These are phyloP conservation scores for Fusarium sp. DNA, from an alignment of 2,329 filamentous ascomycete species.

Conservation along the genomic window DNA sequence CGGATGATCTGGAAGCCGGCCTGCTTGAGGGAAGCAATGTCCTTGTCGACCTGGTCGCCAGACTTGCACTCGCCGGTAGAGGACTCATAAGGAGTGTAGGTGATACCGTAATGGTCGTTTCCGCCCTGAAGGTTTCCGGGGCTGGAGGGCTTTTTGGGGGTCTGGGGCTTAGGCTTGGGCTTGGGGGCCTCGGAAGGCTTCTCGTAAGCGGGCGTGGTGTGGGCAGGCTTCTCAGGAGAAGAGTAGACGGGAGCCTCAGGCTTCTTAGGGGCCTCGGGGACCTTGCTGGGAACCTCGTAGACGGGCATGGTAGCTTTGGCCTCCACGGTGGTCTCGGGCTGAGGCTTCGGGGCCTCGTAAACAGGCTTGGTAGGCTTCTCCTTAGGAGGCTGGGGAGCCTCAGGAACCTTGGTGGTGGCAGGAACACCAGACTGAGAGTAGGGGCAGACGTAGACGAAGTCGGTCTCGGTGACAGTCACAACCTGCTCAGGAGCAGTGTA, in stretches of 20 bases:
- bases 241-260: constrained; percentile 19
- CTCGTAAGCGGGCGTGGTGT: constrained; percentile 27
- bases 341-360: constrained; percentile 23
- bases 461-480: constrained; percentile 77
- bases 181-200: constrained; percentile 46
- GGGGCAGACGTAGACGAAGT: constrained; percentile 78
- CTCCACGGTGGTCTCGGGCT: too few relatives aligned
- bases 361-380: constrained; percentile 28
- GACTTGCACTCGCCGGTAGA: constrained; percentile 74
- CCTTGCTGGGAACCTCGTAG: constrained; percentile 29
- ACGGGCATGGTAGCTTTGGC: constrained; percentile 27
- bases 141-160: constrained; percentile 43
- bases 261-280: constrained; percentile 22
- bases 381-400: constrained; percentile 43
- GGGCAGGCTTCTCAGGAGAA: constrained; percentile 20
- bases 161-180: constrained; percentile 40
- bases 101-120: constrained; percentile 77
- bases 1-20: constrained; percentile 80
- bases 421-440: constrained; percentile 63
- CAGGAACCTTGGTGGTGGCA: constrained; percentile 43
- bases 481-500: constrained; percentile 77
- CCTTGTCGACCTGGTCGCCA: constrained; percentile 66
- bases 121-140: constrained; percentile 55
- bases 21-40: constrained; percentile 72
- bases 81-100: constrained; percentile 81